Evolutionary conservation across 75 land plant species (phyloP).

Genomic region (Cunninghamia lanceolata): DNA sequence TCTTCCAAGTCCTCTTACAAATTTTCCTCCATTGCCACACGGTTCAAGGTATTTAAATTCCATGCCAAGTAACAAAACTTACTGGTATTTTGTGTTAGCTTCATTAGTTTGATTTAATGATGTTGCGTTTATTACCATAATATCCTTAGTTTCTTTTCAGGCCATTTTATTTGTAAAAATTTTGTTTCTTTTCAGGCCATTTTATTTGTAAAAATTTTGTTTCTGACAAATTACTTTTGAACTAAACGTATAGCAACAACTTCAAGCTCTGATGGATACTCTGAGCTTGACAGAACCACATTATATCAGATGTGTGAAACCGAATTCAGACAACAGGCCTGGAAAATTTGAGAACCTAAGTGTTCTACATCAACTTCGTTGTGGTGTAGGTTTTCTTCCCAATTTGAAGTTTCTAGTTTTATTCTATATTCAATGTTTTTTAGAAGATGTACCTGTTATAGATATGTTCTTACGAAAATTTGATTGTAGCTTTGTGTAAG

Average conservation of each 20-base stretch:
- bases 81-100: not conserved
- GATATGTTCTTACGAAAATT: not conserved
- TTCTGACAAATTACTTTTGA: constrained; percentile 1
- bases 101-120: not conserved
- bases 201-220: not conserved
- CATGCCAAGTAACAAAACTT: not conserved
- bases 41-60: constrained; percentile 74
- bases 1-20: constrained; percentile 87
- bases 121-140: not conserved
- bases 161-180: not conserved
- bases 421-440: not conserved
- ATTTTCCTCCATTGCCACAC: constrained; percentile 84
- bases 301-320: constrained; percentile 96
- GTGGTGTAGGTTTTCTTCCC: constrained; percentile 72
- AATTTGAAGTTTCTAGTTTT: not conserved
- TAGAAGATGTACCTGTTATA: not conserved
- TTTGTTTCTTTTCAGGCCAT: not conserved
- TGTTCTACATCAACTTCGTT: constrained; percentile 91
- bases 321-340: constrained; percentile 84
- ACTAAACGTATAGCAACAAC: constrained; percentile 80
- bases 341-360: constrained; percentile 91
- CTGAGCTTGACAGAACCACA: constrained; percentile 88
- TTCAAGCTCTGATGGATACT: constrained; percentile 93
- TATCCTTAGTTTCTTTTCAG: not conserved
- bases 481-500: not conserved